Conservation (phyloP, 805 yeast species). For the Wilhelminamyces savonicus region DNA sequence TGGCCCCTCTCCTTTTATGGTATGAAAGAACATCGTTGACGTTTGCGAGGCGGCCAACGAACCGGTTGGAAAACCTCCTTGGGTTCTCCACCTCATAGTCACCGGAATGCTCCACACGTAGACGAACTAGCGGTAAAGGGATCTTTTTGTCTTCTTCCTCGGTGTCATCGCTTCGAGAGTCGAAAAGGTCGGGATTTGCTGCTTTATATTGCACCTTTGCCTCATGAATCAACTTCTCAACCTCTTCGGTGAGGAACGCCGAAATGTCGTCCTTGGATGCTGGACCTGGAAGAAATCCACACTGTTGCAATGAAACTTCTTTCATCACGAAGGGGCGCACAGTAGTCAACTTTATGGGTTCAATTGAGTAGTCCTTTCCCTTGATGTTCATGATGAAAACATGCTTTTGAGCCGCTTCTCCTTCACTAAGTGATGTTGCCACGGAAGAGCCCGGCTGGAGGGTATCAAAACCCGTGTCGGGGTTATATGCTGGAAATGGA, state of each 20-base stretch:
- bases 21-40: constrained; percentile 79
- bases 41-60: constrained; percentile 88
- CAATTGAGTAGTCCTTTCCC: constrained; percentile 49
- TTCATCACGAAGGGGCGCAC: constrained; percentile 80
- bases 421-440: constrained; percentile 83
- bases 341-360: constrained; percentile 58
- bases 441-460: constrained; percentile 93
- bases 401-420: constrained; percentile 71
- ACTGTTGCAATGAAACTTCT: constrained; percentile 48
- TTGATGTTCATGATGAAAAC: constrained; percentile 65
- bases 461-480: constrained; percentile 62
- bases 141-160: constrained; percentile 9
- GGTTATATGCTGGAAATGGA: constrained; percentile 57
- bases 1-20: constrained; percentile 39
- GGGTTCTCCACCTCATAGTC: constrained; percentile 92
- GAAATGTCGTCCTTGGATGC: constrained; percentile 57
- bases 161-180: constrained; percentile 9
- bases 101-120: constrained; percentile 84
- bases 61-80: constrained; percentile 79
- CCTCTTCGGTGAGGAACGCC: constrained; percentile 52
- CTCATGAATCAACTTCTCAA: constrained; percentile 57
- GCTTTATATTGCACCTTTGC: constrained; percentile 48
- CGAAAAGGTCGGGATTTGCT: constrained; percentile 21
- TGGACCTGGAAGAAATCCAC: constrained; percentile 53
- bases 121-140: constrained; percentile 78